Base-by-base conservation (phyloP, 108 stramenopile species). In the Pseudonitzschia pungens region DNA sequence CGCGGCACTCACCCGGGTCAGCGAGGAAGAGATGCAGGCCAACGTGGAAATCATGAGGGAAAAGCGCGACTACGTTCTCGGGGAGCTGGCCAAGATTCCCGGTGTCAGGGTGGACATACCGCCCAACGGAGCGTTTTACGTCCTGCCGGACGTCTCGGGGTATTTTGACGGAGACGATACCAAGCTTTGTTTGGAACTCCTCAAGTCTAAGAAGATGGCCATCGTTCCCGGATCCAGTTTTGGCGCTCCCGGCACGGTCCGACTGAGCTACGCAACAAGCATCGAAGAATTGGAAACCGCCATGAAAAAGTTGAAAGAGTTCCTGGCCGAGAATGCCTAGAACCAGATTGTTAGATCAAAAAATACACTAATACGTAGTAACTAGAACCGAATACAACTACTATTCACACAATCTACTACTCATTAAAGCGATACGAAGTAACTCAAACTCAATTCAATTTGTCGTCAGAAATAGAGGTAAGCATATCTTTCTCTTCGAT, bases 211-310 rank as follows among this genome's bases (percentile, higher is more conserved):
- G 70, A 83, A 84, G 66, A 79, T 99, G 65, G 98, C 98, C 4
- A 75, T 99, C 62, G 97, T 97, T n/a, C 96, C 98, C 2, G 98
- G 98, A 41, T 89, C 87, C 8, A 86, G 86, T 58, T 99, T 99
- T 79, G 97, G 97, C 41, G 94, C 92, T n/a, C 83, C 93, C 6
- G 91, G 89, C 4, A 92, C 92, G 0, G 83, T 97, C 16, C 90
- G 98, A 32, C 83, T 99, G 53, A 94, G 93, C 73, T 98, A 97
- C 81, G 98, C 98, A n/a, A 92, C 98, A 24, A 92, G 93, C 58
- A 77, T 90, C 82, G 93, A 92, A 59, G 96, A 94, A 65, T 81
- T 98, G 59, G 70, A 80, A 65, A 72, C 81, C 11, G 94, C 97
- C 36, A 92, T 97, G 86, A 65, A 63, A 1, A 91, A 91, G 70